phyloP scores from a whole-genome alignment of 1,284 basidiomycete species.

The Schizophyllum commune region DNA sequence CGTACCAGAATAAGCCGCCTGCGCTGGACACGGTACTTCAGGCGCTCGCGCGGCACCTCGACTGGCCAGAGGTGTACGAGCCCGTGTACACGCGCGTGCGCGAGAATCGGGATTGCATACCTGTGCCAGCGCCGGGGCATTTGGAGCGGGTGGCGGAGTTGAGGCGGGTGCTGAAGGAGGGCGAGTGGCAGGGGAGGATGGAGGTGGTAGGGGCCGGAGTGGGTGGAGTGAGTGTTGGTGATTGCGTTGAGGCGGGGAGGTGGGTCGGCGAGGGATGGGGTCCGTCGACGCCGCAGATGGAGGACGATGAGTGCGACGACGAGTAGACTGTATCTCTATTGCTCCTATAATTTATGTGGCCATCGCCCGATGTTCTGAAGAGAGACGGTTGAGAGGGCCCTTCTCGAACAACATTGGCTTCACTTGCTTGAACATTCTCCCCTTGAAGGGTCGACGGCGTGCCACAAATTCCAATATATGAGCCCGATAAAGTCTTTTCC shows the following conservation, averaged over 20 bases:
- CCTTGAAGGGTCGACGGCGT: no score
- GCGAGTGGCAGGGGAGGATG: conserved; percentile 51
- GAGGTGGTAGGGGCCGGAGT: conserved; percentile 84
- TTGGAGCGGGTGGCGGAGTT: conserved; percentile 61
- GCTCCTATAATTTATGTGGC: neutral
- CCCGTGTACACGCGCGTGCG: conserved; percentile 53
- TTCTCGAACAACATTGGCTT: no score
- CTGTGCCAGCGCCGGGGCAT: conserved; percentile 75
- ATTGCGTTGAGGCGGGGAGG: conserved; percentile 76
- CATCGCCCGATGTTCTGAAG: neutral
- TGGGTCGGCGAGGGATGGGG: conserved; percentile 37
- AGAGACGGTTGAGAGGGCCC: no score
- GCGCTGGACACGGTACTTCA: conserved; percentile 26
- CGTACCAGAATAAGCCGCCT: conserved; percentile 15
- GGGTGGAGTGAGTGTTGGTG: conserved; percentile 84
- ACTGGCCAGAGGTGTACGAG: conserved; percentile 33
- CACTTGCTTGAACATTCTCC: no score
- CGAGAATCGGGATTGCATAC: conserved; percentile 73
- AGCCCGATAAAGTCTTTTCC: no score
- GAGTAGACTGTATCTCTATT: neutral
- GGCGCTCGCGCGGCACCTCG: conserved; percentile 40
- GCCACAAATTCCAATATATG: no score
- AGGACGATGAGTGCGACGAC: neutral
- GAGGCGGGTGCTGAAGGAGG: conserved; percentile 31
- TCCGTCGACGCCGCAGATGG: neutral